Percentiles rank a stretch among this genome's conserved stretches.
phyloP scores from a whole-genome alignment of 805 yeast genomes.

The Lipomyces chichibuensis region DNA sequence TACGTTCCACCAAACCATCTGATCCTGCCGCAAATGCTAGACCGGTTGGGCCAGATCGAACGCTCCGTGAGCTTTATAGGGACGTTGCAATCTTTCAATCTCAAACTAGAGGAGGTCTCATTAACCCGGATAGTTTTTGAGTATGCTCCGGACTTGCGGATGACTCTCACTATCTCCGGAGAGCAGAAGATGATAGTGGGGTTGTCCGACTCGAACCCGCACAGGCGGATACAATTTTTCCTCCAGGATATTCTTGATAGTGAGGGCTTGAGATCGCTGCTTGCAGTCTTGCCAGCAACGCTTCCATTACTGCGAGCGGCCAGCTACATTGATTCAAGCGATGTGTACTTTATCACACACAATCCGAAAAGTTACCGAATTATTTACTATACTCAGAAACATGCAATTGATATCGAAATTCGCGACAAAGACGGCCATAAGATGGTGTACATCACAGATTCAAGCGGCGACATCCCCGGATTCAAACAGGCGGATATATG shows the following conservation, averaged over 20 bases:
- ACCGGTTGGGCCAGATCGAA: constrained; percentile 40
- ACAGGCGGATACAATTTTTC: constrained; percentile 37
- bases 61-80: constrained; percentile 42
- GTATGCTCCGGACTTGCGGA: constrained; percentile 37
- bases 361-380: constrained; percentile 30
- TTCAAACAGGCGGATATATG: constrained; percentile 15
- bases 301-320: constrained; percentile 39
- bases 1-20: constrained; percentile 27
- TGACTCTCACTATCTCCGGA: constrained; percentile 23
- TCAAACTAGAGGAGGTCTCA: constrained; percentile 41
- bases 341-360: constrained; percentile 29
- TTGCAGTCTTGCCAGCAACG: constrained; percentile 40
- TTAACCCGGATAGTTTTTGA: constrained; percentile 40
- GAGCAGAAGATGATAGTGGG: constrained; percentile 28
- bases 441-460: constrained; percentile 26
- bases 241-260: constrained; percentile 39
- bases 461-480: constrained; percentile 7
- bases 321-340: constrained; percentile 23
- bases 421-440: constrained; percentile 13
- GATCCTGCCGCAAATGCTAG: constrained; percentile 38
- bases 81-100: constrained; percentile 38
- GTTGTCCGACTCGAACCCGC: constrained; percentile 39
- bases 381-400: constrained; percentile 12
- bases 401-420: constrained; percentile 23
- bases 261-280: constrained; percentile 39